Percentiles rank a stretch among this genome's conserved stretches.
phyloP scores from a whole-genome alignment of 441 rosid species.

The Cnidoscolus chayamansa region DNA sequence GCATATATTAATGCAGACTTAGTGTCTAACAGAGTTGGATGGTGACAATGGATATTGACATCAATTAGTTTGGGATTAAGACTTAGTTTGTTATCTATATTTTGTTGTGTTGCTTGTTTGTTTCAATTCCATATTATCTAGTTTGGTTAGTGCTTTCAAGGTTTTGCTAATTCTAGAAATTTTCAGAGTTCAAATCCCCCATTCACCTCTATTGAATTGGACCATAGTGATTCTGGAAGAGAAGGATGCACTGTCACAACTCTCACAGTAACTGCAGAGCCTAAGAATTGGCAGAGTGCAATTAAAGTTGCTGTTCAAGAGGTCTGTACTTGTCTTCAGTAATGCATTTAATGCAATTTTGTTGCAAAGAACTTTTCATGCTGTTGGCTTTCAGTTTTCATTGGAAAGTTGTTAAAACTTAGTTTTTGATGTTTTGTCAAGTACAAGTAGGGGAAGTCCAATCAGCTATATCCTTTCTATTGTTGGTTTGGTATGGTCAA shows the following conservation, averaged over 20 bases:
- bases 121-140: no score
- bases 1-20: no score
- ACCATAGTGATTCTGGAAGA: slow-evolving; percentile 99
- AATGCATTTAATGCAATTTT: not conserved
- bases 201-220: slow-evolving; percentile 98
- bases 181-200: slow-evolving; percentile 99
- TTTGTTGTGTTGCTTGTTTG: no score
- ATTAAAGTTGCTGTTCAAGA: slow-evolving; percentile 96
- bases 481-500: not conserved
- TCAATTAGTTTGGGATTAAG: no score
- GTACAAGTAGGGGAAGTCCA: not conserved
- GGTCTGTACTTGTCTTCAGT: slow-evolving; percentile 47
- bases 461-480: not conserved
- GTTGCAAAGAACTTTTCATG: slow-evolving; percentile 15
- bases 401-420: not conserved
- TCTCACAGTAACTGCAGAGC: slow-evolving; percentile 97
- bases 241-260: slow-evolving; percentile 99
- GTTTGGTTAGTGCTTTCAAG: slow-evolving; percentile 16
- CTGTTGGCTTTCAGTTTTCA: not conserved
- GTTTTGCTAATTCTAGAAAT: slow-evolving; percentile 30
- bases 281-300: slow-evolving; percentile 96
- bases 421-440: not conserved
- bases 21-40: no score
- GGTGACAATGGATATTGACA: no score
- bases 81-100: not conserved